Percentiles rank a stretch among this genome's conserved stretches.
phyloP scores from a whole-genome alignment of 2,329 filamentous ascomycete genomes.

The Diatrype stigma region DNA sequence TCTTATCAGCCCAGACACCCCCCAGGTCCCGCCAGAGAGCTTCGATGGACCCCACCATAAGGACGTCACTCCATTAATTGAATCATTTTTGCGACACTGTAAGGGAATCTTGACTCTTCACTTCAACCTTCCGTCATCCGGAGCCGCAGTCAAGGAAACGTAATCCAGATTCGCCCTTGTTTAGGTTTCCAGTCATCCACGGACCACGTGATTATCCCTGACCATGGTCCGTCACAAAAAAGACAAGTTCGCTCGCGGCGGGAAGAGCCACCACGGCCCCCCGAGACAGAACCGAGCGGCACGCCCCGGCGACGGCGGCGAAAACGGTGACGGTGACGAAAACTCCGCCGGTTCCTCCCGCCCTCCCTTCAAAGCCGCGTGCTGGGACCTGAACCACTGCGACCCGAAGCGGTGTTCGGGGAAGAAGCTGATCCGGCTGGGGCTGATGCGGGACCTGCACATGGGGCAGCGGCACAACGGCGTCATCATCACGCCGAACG shows the following conservation, averaged over 20 bases:
- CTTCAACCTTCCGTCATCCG: too few species aligned
- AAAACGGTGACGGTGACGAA: conserved; percentile 32
- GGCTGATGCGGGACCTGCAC: conserved; percentile 88
- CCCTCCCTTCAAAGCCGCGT: conserved; percentile 80
- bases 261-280: conserved; percentile 60
- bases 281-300: conserved; percentile 17
- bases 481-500: conserved; percentile 93
- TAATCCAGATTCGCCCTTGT: too few species aligned
- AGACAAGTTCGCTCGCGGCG: conserved; percentile 71
- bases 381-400: conserved; percentile 97
- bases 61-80: too few species aligned
- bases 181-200: not conserved
- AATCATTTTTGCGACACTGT: too few species aligned
- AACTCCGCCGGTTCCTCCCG: conserved; percentile 36
- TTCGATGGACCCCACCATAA: too few species aligned
- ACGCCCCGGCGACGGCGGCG: conserved; percentile 1
- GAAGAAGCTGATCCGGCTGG: conserved; percentile 87
- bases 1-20: not conserved
- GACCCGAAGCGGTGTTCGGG: conserved; percentile 95
- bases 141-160: too few species aligned
- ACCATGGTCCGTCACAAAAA: conserved; percentile 95
- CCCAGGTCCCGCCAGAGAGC: not conserved
- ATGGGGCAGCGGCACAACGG: conserved; percentile 89
- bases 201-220: not conserved
- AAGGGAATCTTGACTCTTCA: too few species aligned